Base-by-base conservation (phyloP, 1,284 basidiomycete genomes). In the Grifola frondosa region DNA sequence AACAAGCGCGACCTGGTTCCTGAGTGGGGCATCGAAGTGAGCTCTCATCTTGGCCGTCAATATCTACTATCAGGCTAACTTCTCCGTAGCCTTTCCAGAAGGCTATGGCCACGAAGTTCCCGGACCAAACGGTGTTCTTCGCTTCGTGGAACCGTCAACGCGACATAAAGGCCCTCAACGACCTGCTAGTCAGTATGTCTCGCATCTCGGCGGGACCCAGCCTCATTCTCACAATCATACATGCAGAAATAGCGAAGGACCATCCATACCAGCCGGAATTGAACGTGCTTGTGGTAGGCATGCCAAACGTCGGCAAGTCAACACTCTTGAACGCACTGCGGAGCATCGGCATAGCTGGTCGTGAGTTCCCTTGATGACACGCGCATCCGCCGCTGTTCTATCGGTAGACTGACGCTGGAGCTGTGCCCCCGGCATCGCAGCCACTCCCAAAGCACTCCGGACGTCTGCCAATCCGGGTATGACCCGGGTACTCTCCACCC, bases 261-360 rank as follows among this genome's bases (percentile, higher is more conserved):
- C 75, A 84, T 59, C 77, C 78, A 40, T 77, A 84, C 48, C 70
- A 80, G 33, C 78, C 81, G 45, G 87, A 91, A 61, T 69, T 91
- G 50, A 92, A 93, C 59, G 82, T 97, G 7, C 75, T 97, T 5
- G 91, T 97, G 19, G 84, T 95, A 40, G 96, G 96, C 19, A 99
- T 99, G 96, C 96, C 96, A 5, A 99, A 99, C 62, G 94, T 98
- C 30, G 97, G 97, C 36, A 99, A 99, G 70, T 97, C 93, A 21
- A 94, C 91, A 4, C 68, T 99, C 38, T 70, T 99, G 12, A 99
- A 99, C 61, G 84, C 90, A 0, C 74, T 99, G n/a, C 79, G 97
- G 30, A 84, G 85, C 57, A 85, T 86, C 49, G 96, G 95, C 4
- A 88, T 96, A 23, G 75, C 80, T 48, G 92, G 91, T 61, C 88